A percentile compares a stretch with the other conserved stretches of the same genome.
phyloP scores from a whole-genome alignment of 1,284 basidiomycete genomes.

The Schizophyllum commune region DNA sequence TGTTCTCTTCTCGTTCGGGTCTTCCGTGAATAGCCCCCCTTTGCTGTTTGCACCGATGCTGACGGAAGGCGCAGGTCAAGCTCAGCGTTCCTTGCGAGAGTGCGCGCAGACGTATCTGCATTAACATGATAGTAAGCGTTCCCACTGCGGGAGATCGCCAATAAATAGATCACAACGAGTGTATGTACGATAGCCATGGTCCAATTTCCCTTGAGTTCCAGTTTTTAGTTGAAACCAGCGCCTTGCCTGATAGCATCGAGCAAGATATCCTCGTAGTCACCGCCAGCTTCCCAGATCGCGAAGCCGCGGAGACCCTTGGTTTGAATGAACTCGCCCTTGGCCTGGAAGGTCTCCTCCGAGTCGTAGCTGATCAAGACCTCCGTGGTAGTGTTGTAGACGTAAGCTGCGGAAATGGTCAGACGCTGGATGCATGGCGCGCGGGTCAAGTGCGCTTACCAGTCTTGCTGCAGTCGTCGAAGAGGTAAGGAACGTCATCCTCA shows the following conservation, averaged over 20 bases:
- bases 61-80: too few relatives aligned
- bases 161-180: neutral
- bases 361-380: conserved; percentile 43
- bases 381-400: conserved; percentile 35
- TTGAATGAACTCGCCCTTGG: conserved; percentile 17
- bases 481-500: conserved; percentile 31
- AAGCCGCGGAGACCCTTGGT: conserved; percentile 27
- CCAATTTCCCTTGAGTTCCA: neutral
- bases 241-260: conserved; percentile 30
- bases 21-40: neutral
- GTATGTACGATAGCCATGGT: neutral
- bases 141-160: neutral
- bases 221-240: neutral
- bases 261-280: conserved; percentile 34
- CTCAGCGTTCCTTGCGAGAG: neutral
- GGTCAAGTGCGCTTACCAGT: conserved; percentile 28
- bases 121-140: neutral
- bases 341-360: conserved; percentile 14
- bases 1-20: neutral
- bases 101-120: neutral
- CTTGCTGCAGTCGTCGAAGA: conserved; percentile 43
- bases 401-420: conserved; percentile 26
- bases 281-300: conserved; percentile 40
- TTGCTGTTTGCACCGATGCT: neutral
- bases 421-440: neutral